Evolutionary conservation across 2,329 filamentous ascomycete genomes (phyloP), one percentile per base, ranked within the genome.

Genomic region (Beauveria medogensis): DNA sequence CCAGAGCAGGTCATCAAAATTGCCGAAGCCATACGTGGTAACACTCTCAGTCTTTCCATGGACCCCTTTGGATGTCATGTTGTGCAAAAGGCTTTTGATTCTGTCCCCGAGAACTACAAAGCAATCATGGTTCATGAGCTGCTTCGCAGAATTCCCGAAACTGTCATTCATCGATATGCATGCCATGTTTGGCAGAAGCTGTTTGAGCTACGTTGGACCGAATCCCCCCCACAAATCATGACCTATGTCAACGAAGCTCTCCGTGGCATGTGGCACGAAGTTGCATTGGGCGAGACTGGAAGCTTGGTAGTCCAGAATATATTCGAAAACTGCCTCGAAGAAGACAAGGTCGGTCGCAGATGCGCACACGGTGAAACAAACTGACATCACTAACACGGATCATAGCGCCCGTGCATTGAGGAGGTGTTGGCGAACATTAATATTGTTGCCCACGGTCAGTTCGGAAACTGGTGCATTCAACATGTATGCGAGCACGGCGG

Each of bases 141-240:
- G 28, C 85, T 99, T 62, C 91, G 92, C 64, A 88, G 92, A 60
- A 99, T 99, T 65, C 94, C 93, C 0, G 93, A 99, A 75, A 99
- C 94, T 2, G 92, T 99, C 65, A 94, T 99, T 71, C 95, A 99
- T 76, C 90, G 95, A 67, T 99, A 99, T 76, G 94, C 94, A 62
- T 99, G 94, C 70, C 94, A 99, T 74, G 94, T 99, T 64, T 99
- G 94, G 94, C 94, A 99, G 79, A 99, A 99, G 80, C 84, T 99
- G 30, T 99, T 99, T 73, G 94, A 99, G 75, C 84, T 99, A 67
- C 89, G 94, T 70, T 99, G 94, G 94, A 91, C 87, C 65, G 89
- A 92, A 69, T 90, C 92, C 44, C 94, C 94, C 47, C 94, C 94
- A 26, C 92, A 97, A 74, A 96, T 99, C 75, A 99, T 99, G 94